These are phyloP conservation scores for Auriscalpium microsporum DNA, from an alignment of 768 basidiomycete species.

Conservation along the genomic window DNA sequence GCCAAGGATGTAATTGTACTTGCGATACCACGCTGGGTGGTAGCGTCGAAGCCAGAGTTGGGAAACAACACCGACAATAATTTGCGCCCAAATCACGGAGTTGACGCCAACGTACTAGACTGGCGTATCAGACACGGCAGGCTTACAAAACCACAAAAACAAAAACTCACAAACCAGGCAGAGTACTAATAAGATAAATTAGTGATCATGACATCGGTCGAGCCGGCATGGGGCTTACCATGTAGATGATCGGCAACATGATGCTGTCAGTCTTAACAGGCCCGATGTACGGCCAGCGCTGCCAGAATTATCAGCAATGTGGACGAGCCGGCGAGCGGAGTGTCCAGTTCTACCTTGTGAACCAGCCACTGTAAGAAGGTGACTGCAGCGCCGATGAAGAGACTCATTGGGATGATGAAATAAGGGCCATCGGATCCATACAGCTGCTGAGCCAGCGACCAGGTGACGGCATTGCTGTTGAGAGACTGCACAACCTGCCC, in stretches of 20 bases:
- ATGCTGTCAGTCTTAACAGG: conserved; percentile 40
- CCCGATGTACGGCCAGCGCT: conserved; percentile 51
- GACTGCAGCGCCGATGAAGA: conserved; percentile 45
- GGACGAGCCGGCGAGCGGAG: neutral
- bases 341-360: conserved; percentile 29
- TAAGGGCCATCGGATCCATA: conserved; percentile 49
- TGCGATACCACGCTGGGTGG: conserved; percentile 46
- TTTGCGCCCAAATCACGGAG: conserved; percentile 39
- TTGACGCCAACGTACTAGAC: conserved; percentile 41
- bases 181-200: conserved; percentile 22
- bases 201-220: too few species aligned
- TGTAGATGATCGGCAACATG: conserved; percentile 50
- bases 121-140: conserved; percentile 6
- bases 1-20: conserved; percentile 59
- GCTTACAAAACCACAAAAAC: neutral
- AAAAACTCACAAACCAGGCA: conserved; percentile 24
- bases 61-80: conserved; percentile 43
- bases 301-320: neutral
- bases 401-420: conserved; percentile 44
- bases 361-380: conserved; percentile 49
- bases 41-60: conserved; percentile 29
- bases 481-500: conserved; percentile 33
- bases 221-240: conserved; percentile 22
- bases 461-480: conserved; percentile 54
- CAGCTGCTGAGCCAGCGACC: conserved; percentile 52